These are phyloP conservation scores for Usnea hakonensis DNA, from an alignment of 495 filamentous ascomycete genomes.

Conservation along the genomic window DNA sequence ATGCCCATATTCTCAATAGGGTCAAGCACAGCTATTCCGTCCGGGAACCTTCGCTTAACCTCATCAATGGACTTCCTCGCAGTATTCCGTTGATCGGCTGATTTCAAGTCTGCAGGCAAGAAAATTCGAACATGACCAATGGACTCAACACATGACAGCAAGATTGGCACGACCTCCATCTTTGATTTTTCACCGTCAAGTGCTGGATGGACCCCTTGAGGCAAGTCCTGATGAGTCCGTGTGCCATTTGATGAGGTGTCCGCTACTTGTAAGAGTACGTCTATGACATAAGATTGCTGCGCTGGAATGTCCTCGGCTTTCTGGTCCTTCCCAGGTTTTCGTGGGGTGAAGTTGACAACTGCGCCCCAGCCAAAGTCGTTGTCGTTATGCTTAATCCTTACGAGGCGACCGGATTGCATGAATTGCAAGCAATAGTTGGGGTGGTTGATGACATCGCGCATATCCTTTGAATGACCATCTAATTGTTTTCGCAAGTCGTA, in stretches of 20 bases:
- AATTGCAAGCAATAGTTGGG: conserved; percentile 75
- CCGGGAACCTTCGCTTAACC: conserved; percentile 77
- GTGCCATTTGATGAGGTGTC: conserved; percentile 46
- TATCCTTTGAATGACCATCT: conserved; percentile 71
- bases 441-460: conserved; percentile 80
- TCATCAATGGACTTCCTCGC: conserved; percentile 66
- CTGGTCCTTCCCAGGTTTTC: conserved; percentile 51
- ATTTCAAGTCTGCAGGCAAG: conserved; percentile 64
- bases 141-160: conserved; percentile 72
- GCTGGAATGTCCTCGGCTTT: conserved; percentile 55
- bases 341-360: conserved; percentile 60
- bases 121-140: conserved; percentile 73
- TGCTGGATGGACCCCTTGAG: conserved; percentile 55
- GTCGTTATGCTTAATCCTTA: conserved; percentile 71
- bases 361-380: conserved; percentile 91
- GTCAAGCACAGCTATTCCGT: conserved; percentile 80
- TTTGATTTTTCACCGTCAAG: conserved; percentile 56
- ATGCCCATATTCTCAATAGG: conserved; percentile 95
- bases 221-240: conserved; percentile 52
- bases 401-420: conserved; percentile 70
- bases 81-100: conserved; percentile 50
- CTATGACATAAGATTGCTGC: conserved; percentile 70
- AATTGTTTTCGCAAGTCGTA: conserved; percentile 78
- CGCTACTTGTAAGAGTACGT: conserved; percentile 71
- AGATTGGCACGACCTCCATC: conserved; percentile 79